phyloP scores from a whole-genome alignment of 1,139 yeast genomes.

The Sugiyamaella japonica region DNA sequence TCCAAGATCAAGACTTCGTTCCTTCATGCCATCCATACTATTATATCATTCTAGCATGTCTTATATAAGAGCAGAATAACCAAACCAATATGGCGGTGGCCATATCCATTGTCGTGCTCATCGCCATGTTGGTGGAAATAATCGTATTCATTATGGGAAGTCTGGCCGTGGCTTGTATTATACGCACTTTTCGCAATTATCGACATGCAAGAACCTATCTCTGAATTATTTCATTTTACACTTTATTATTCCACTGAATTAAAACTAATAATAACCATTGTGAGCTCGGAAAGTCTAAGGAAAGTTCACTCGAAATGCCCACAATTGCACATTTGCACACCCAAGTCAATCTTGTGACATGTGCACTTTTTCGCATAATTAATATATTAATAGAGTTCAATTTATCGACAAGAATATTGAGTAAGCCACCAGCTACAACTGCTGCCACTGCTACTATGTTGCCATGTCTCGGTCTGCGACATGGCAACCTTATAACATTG shows the following conservation, averaged over 20 bases:
- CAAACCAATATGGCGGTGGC: too few relatives aligned
- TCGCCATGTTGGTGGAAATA: conserved; percentile 11
- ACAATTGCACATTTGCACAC: too few relatives aligned
- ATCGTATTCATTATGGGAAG: conserved; percentile 10
- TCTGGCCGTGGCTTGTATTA: conserved; percentile 5
- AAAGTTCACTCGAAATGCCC: too few relatives aligned
- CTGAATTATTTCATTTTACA: not conserved
- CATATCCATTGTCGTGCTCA: too few relatives aligned
- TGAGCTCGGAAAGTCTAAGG: too few relatives aligned
- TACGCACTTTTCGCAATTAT: conserved; percentile 5
- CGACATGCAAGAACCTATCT: not conserved
- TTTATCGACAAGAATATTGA: not conserved
- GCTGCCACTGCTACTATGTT: too few relatives aligned
- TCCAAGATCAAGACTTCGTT: not conserved
- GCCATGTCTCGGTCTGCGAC: not conserved
- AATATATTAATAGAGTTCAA: conserved; percentile 1
- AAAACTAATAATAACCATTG: too few relatives aligned
- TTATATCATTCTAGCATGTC: not conserved
- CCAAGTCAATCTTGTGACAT: not conserved
- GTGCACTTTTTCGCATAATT: not conserved
- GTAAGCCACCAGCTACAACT: not conserved
- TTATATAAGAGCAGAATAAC: not conserved
- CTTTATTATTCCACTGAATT: not conserved
- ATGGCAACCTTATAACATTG: too few relatives aligned
- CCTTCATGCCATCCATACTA: not conserved